Percentiles rank a stretch among this genome's conserved stretches.
Evolutionary conservation across 208 protist genomes (phyloP).

Genomic region (Trypanosomatidae sp.): DNA sequence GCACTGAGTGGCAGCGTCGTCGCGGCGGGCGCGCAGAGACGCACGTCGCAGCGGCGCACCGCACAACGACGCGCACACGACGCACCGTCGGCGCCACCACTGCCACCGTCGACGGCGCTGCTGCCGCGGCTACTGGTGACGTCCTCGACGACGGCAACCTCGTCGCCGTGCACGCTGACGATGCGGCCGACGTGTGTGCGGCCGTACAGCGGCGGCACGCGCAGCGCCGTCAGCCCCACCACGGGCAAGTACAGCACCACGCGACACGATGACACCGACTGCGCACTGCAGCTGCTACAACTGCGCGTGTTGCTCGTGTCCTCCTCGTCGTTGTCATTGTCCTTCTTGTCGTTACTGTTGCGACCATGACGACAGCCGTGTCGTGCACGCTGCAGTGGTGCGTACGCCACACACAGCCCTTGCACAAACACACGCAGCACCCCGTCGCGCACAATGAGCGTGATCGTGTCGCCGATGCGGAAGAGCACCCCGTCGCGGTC

Average conservation of each 20-base stretch:
- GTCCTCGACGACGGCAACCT: conserved; percentile 65
- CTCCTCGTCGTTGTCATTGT: background rate
- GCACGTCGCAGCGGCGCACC: conserved; percentile 51
- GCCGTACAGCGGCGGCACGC: conserved; percentile 66
- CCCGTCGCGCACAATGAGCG: conserved; percentile 19
- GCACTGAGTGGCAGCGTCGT: conserved; percentile 3
- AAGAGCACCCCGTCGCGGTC: conserved; percentile 34
- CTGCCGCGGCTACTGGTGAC: conserved; percentile 10
- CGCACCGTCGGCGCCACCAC: background rate
- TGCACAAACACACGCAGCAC: conserved; percentile 32
- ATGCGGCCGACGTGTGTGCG: conserved; percentile 55
- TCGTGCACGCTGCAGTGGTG: background rate
- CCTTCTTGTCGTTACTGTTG: background rate
- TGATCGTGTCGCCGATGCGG: conserved; percentile 71
- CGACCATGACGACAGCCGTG: background rate
- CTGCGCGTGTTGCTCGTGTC: background rate
- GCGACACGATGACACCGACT: conserved; percentile 14
- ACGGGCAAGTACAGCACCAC: conserved; percentile 60
- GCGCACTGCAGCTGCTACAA: conserved; percentile 4
- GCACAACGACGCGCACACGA: conserved; percentile 10
- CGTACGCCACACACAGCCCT: conserved; percentile 16
- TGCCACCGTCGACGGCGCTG: background rate
- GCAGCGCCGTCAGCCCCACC: conserved; percentile 38
- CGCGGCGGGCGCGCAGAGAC: conserved; percentile 56
- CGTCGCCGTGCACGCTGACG: conserved; percentile 22